A percentile compares a stretch with the other conserved stretches of the same genome.
Conservation (phyloP, 2,329 filamentous ascomycete genomes). For the Myriosclerotinia curreyana region DNA sequence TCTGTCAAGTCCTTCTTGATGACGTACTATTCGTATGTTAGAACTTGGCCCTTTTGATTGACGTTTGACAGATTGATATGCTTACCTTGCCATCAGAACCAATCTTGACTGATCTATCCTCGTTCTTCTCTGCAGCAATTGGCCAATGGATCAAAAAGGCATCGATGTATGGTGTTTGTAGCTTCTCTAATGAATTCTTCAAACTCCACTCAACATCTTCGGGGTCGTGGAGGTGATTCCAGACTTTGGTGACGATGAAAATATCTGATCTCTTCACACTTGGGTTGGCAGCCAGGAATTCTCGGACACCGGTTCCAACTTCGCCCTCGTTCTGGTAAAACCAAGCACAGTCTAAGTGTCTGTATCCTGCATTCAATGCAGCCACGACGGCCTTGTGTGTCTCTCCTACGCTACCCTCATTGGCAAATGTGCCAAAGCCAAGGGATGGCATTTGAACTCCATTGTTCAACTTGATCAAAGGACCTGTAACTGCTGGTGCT, state of each 20-base stretch:
- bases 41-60: constrained; percentile 15
- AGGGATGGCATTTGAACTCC: constrained; percentile 43
- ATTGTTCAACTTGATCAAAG: constrained; percentile 37
- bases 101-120: constrained; percentile 58
- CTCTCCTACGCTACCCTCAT: constrained; percentile 40
- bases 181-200: constrained; percentile 66
- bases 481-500: constrained; percentile 30
- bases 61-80: not conserved
- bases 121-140: constrained; percentile 69
- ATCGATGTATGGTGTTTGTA: constrained; percentile 78
- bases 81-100: constrained; percentile 51
- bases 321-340: constrained; percentile 80
- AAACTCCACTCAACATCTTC: constrained; percentile 65
- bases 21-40: constrained; percentile 46
- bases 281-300: constrained; percentile 57
- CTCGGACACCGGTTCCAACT: constrained; percentile 73
- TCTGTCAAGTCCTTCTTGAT: constrained; percentile 64
- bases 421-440: constrained; percentile 43
- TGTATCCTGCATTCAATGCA: constrained; percentile 65
- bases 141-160: constrained; percentile 83
- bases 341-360: constrained; percentile 68
- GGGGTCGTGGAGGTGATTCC: constrained; percentile 57
- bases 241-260: constrained; percentile 36
- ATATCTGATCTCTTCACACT: constrained; percentile 54
- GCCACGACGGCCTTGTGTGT: constrained; percentile 49